phyloP scores from a whole-genome alignment of 129 eudicot genomes.

The Saussurea involucrata region DNA sequence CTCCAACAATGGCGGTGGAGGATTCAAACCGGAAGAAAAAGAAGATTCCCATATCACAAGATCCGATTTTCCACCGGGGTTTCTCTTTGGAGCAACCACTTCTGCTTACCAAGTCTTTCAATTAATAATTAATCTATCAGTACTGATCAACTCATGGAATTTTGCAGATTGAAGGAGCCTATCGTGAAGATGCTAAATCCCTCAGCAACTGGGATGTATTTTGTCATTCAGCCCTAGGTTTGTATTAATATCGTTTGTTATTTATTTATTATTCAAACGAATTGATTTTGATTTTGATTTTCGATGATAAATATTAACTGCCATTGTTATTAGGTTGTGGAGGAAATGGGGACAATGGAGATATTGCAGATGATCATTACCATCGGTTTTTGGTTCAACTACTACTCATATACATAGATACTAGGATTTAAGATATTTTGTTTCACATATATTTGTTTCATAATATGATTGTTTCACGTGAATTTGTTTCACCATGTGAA shows the following conservation, averaged over 20 bases:
- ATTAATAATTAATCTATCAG: too few species aligned
- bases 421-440: too few species aligned
- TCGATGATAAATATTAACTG: too few species aligned
- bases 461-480: too few species aligned
- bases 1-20: slow-evolving; percentile 4
- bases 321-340: slow-evolving; percentile 12
- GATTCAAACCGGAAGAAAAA: not conserved
- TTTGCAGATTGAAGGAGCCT: slow-evolving; percentile 83
- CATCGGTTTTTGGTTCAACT: slow-evolving; percentile 67
- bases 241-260: too few species aligned
- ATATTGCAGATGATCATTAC: slow-evolving; percentile 74
- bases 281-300: not conserved
- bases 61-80: slow-evolving; percentile 69
- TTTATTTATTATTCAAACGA: too few species aligned
- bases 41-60: slow-evolving; percentile 26
- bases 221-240: slow-evolving; percentile 39
- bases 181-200: slow-evolving; percentile 72
- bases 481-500: too few species aligned
- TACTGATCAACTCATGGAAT: not conserved
- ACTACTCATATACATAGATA: not conserved
- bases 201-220: slow-evolving; percentile 77
- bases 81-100: slow-evolving; percentile 74
- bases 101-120: slow-evolving; percentile 72
- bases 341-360: slow-evolving; percentile 48
- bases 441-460: too few species aligned